phyloP scores from a whole-genome alignment of 805 yeast species.

The Isabelozyma pseudorhagii region DNA sequence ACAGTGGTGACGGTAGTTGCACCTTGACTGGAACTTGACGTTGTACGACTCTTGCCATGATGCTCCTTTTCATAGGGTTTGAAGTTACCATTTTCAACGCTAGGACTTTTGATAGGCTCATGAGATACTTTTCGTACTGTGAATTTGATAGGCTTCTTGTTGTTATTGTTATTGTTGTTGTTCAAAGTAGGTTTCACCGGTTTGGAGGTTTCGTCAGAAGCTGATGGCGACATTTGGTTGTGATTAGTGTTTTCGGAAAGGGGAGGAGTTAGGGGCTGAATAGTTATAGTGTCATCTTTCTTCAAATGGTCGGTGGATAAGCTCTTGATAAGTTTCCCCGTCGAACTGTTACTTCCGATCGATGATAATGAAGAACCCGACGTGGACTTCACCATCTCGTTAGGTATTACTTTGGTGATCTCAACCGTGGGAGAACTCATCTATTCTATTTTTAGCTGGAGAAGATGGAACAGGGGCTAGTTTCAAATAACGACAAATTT shows the following conservation, averaged over 20 bases:
- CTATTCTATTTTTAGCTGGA: background rate
- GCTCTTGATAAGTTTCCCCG: conserved; percentile 18
- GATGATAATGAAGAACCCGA: conserved; percentile 23
- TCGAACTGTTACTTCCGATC: conserved; percentile 17
- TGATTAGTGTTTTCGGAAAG: background rate
- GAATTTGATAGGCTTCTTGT: conserved; percentile 28
- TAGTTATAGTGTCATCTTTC: background rate
- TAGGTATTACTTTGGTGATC: background rate
- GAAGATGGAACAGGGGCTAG: too few relatives aligned
- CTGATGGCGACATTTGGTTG: background rate
- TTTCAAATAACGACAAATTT: background rate
- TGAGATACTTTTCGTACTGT: conserved; percentile 32
- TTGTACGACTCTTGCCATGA: background rate
- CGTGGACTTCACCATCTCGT: background rate
- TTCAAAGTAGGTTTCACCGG: background rate
- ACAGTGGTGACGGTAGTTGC: background rate
- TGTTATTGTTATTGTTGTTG: background rate
- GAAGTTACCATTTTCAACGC: background rate
- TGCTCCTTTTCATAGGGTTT: background rate
- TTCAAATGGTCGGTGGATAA: conserved; percentile 11
- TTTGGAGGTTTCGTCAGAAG: background rate
- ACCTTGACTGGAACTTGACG: background rate
- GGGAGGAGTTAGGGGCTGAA: background rate
- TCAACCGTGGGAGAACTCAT: background rate
- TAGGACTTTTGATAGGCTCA: conserved; percentile 18